Evolutionary conservation across 257 asterid genomes (phyloP), one percentile per base, ranked within the genome.

Genomic region (Nicotiana benthamiana): DNA sequence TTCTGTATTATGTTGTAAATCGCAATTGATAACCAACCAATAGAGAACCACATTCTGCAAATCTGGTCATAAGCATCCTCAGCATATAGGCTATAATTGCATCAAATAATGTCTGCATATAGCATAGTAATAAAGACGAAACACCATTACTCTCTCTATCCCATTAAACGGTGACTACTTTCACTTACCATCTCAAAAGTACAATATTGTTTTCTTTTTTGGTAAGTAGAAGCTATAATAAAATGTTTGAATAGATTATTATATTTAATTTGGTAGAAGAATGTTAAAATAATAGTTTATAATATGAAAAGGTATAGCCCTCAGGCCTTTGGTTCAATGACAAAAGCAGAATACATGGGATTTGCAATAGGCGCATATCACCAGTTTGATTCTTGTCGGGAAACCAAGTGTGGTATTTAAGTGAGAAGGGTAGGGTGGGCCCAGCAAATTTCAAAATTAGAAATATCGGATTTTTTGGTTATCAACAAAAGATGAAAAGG

Each of bases 11-110:
- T 24, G 24, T 74, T 24, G 26, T 46, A 48, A 61, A 48, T 74
- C 78, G 26, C 79, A 74, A 15, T 74, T 48, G 79, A 74, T 48
- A 74, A 74, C 24, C 79, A 74, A 74, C 30, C 53, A 22, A 12
- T 46, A 54, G 78, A 72, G 78, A 46, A 51, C 56, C 56, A 51
- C 18, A 51, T 51, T 51, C 18, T 51, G 62, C 43, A 74, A 8
- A 74, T 48, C 22, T 13, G 61, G 51, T 15, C 48, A 24, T 48
- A 74, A 36, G 24, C 17, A 43, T 48, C 40, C 61, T 74, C 79
- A 48, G 40, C 16, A 74, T 30, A 48, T 48, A 74, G 15, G 78
- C 61, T 48, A 48, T 15, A 13, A 74, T 15, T 24, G 78, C 61
- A 22, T 48, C 78, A 48, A 74, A 26, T 16, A 48, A 48, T 8